Evolutionary conservation across 192 early-diverging fungal species (phyloP).

Genomic region (Allomyces arbusculus): DNA sequence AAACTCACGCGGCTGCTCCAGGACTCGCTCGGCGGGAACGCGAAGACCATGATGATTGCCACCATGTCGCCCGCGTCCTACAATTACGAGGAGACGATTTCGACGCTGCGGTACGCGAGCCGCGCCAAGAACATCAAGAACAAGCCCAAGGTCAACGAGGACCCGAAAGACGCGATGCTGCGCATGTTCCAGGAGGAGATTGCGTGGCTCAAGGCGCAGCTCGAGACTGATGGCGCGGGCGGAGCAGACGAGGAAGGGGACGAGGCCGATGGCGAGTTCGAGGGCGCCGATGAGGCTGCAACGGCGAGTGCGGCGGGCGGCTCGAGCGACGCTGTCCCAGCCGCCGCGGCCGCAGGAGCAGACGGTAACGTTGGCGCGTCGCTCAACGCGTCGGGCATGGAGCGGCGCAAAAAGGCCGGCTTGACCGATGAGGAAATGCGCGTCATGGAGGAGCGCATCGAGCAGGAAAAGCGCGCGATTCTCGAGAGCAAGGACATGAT

Average conservation of each 20-base stretch:
- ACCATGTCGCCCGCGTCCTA: conserved; percentile 37
- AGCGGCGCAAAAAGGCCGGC: neutral
- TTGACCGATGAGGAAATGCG: conserved; percentile 16
- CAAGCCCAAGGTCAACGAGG: conserved; percentile 48
- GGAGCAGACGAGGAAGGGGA: conserved; percentile 21
- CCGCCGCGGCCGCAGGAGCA: conserved; percentile 1
- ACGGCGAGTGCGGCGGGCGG: neutral
- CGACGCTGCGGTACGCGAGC: conserved; percentile 39
- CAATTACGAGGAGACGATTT: conserved; percentile 44
- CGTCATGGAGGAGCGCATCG: conserved; percentile 23
- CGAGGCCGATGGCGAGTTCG: conserved; percentile 27
- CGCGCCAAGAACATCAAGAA: conserved; percentile 48
- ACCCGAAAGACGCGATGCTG: conserved; percentile 47
- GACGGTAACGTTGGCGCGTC: conserved; percentile 1
- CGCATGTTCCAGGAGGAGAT: conserved; percentile 48
- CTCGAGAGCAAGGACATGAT: conserved; percentile 30
- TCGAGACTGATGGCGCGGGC: conserved; percentile 22
- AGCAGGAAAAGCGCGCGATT: conserved; percentile 28
- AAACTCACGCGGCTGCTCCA: conserved; percentile 43
- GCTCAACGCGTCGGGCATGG: neutral
- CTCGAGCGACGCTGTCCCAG: neutral
- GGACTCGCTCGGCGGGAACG: conserved; percentile 43
- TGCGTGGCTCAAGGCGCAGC: conserved; percentile 26
- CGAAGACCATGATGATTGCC: conserved; percentile 42
- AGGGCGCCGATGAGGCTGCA: conserved; percentile 16